Evolutionary conservation across 1,284 basidiomycete species (phyloP), one percentile per base, ranked within the genome.

Genomic region (Sphaerobolus stellatus): DNA sequence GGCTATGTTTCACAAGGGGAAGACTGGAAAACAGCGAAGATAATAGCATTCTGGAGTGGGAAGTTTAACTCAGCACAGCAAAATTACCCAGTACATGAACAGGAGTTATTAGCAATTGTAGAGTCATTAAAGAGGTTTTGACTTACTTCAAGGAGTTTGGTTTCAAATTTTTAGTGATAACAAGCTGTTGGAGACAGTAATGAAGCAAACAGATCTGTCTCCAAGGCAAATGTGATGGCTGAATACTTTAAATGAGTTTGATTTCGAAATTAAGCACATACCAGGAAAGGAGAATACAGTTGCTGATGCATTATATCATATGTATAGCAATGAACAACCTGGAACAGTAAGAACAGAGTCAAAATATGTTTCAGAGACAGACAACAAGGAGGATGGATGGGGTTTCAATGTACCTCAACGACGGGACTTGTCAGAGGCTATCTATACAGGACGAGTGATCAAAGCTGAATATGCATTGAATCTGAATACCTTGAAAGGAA

Each of bases 91-190:
- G 60, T 65, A 2, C 66, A 69, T 33, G 63, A 67, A 49, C 60
- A 62, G 41, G 65, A 68, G 36, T 54, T 66, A 0, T 45, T 68
- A 0, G 65, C 64, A 0, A 59, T 64, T 24, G 54, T 66, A 0
- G 63, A 43, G 18, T 55, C 61, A 0, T 47, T 69, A 47, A 57
- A 59, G 25, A 36, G 61, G 24, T 64, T 65, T 40, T 41, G 61
- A 14, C 52, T 59, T 33, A 22, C 54, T 74, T 1, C 52, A 62
- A 4, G 73, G 73, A 13, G 54, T 56, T 5, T 56, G 59, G 2
- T 72, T 75, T 47, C 51, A 54, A 1, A 62, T 70, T 2, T 62
- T 60, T 5, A 72, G 68, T 0, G 73, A 75, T 49, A 72, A 75
- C 48, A 58, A 66, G 28, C 64, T 61, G 0, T 62, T 75, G 1